Conservation (phyloP, 352 stramenopile species). For the Phytophthora cryptogea region DNA sequence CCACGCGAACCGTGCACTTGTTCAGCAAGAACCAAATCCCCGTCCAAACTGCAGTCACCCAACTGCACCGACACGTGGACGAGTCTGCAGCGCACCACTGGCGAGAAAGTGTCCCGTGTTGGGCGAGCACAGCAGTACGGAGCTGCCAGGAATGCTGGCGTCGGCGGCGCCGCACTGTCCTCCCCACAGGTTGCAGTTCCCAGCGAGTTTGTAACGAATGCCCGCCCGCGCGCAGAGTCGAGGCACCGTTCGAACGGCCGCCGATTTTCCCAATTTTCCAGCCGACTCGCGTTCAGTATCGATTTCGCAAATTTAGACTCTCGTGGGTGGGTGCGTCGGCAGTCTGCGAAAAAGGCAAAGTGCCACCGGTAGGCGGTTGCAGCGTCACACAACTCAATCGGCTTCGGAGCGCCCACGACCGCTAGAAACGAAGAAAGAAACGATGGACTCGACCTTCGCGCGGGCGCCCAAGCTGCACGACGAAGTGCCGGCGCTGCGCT, state of each 20-base stretch:
- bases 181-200: conserved; percentile 19
- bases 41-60: background rate
- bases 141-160: conserved; percentile 7
- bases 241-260: conserved; percentile 3
- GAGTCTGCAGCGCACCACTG: conserved; percentile 4
- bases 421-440: conserved; percentile 8
- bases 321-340: conserved; percentile 13
- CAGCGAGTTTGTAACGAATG: conserved; percentile 16
- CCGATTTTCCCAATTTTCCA: conserved; percentile 1
- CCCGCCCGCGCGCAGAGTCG: conserved; percentile 5
- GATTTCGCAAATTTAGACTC: conserved; percentile 14
- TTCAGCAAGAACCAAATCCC: background rate
- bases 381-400: conserved; percentile 36
- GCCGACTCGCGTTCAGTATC: conserved; percentile 18
- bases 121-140: conserved; percentile 4
- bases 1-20: background rate
- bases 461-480: conserved; percentile 41
- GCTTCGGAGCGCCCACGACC: conserved; percentile 13
- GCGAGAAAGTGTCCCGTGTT: conserved; percentile 10
- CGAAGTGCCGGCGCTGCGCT: conserved; percentile 56
- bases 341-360: conserved; percentile 17
- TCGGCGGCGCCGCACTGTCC: conserved; percentile 6
- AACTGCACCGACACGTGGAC: background rate
- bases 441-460: conserved; percentile 30
- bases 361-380: conserved; percentile 15